phyloP scores from a whole-genome alignment of 2,329 filamentous ascomycete species.

The Colletotrichum sp. region DNA sequence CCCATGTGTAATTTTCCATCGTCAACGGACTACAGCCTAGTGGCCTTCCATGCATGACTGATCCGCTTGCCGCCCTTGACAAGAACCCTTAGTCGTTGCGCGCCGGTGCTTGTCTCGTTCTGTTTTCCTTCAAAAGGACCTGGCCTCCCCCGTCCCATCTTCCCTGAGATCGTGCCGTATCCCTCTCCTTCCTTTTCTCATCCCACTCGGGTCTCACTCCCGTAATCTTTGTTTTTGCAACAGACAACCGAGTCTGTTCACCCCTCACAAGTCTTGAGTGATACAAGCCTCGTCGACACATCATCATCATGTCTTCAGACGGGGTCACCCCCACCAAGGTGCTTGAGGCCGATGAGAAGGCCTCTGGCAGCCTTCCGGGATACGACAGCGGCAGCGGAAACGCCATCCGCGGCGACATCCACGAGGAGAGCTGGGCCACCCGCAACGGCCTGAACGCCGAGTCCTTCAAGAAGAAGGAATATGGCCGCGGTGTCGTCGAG shows the following conservation, averaged over 20 bases:
- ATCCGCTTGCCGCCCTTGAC: slow-evolving; percentile 15
- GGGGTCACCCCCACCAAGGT: slow-evolving; percentile 14
- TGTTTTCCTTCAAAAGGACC: slow-evolving; percentile 8
- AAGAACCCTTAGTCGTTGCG: slow-evolving; percentile 17
- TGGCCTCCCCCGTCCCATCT: slow-evolving; percentile 1
- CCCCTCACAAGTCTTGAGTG: background rate
- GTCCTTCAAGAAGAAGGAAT: slow-evolving; percentile 40
- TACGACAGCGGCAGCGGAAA: slow-evolving; percentile 21
- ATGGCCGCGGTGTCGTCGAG: slow-evolving; percentile 28
- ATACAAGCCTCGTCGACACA: background rate
- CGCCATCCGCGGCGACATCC: slow-evolving; percentile 9
- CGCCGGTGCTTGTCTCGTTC: background rate
- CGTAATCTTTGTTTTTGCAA: background rate
- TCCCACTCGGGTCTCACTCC: slow-evolving; percentile 7
- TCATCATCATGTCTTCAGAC: slow-evolving; percentile 10
- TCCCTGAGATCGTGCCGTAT: background rate
- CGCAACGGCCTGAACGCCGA: slow-evolving; percentile 42
- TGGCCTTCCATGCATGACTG: slow-evolving; percentile 9
- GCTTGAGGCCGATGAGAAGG: slow-evolving; percentile 17
- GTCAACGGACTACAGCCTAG: background rate
- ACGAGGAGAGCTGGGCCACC: slow-evolving; percentile 38
- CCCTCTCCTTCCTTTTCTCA: slow-evolving; percentile 1
- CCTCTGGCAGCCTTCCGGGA: background rate
- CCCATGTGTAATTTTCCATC: slow-evolving; percentile 18
- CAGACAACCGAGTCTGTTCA: slow-evolving; percentile 1